phyloP scores from a whole-genome alignment of 1,284 basidiomycete species.

The Naganishia cerealis region DNA sequence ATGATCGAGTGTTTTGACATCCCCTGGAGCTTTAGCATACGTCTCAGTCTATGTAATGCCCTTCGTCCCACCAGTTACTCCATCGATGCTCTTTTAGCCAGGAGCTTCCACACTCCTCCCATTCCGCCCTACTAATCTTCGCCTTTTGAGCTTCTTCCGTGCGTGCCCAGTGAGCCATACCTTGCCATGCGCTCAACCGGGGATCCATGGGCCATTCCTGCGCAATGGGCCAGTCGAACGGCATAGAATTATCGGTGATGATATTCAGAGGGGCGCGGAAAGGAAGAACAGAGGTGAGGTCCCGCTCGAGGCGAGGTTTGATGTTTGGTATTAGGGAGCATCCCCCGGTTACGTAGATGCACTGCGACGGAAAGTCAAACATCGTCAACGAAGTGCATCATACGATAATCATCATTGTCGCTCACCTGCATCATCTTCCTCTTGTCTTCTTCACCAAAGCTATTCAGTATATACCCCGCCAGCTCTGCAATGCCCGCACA shows the following conservation, averaged over 20 bases:
- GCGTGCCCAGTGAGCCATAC: conserved; percentile 80
- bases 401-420: background rate
- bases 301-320: conserved; percentile 65
- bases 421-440: conserved; percentile 61
- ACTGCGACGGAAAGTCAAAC: conserved; percentile 57
- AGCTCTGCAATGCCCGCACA: conserved; percentile 91
- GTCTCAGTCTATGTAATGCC: conserved; percentile 19
- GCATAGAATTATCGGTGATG: conserved; percentile 44
- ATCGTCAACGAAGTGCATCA: background rate
- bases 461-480: conserved; percentile 77
- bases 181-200: conserved; percentile 79
- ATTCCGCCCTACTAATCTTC: conserved; percentile 72
- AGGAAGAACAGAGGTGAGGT: conserved; percentile 75
- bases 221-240: conserved; percentile 58
- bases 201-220: conserved; percentile 59
- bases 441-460: conserved; percentile 70
- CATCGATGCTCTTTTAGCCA: conserved; percentile 59
- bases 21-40: too few relatives aligned
- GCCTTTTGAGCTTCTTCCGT: conserved; percentile 63
- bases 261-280: conserved; percentile 71
- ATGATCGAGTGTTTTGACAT: too few relatives aligned
- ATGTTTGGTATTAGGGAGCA: conserved; percentile 76
- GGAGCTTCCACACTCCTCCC: conserved; percentile 87
- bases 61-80: conserved; percentile 50
- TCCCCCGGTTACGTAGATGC: conserved; percentile 86